These are phyloP conservation scores for Graphium sp. DNA, from an alignment of 2,329 filamentous ascomycete species.

Conservation along the genomic window DNA sequence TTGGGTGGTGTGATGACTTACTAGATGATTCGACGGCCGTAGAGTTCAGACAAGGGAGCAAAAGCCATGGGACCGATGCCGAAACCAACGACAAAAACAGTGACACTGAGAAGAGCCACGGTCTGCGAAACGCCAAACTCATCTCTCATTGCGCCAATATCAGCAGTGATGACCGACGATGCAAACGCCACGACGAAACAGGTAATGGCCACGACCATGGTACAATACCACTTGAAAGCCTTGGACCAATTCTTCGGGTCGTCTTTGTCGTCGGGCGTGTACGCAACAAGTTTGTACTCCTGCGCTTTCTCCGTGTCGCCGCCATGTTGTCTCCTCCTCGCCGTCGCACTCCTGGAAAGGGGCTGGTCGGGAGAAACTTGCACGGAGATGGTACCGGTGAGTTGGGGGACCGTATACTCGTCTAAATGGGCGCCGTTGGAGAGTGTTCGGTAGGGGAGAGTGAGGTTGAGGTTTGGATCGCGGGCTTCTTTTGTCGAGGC, in stretches of 20 bases:
- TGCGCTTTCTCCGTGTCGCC: conserved; percentile 9
- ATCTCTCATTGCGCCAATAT: conserved; percentile 45
- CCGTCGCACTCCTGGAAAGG: conserved; percentile 11
- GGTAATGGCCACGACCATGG: conserved; percentile 65
- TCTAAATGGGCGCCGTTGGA: conserved; percentile 41
- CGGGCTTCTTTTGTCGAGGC: conserved; percentile 15
- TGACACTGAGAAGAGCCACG: conserved; percentile 55
- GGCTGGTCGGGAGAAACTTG: conserved; percentile 9
- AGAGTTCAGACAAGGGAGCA: conserved; percentile 61
- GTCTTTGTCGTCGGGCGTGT: conserved; percentile 51
- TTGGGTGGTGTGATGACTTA: conserved; percentile 10
- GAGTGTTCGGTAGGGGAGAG: conserved; percentile 51
- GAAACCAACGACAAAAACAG: conserved; percentile 68
- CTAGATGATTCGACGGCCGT: conserved; percentile 59
- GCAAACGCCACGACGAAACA: conserved; percentile 60
- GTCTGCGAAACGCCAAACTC: conserved; percentile 55
- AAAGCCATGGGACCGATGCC: conserved; percentile 68
- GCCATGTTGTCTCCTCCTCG: conserved; percentile 9
- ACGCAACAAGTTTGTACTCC: conserved; percentile 40
- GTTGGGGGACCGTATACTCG: conserved; percentile 50
- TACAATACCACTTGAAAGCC: conserved; percentile 64
- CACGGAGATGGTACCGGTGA: conserved; percentile 41
- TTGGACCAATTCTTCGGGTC: conserved; percentile 83
- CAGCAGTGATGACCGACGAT: conserved; percentile 63
- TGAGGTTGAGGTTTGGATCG: conserved; percentile 26